phyloP scores from a whole-genome alignment of 2,329 filamentous ascomycete species.

The Cladosporium velox region DNA sequence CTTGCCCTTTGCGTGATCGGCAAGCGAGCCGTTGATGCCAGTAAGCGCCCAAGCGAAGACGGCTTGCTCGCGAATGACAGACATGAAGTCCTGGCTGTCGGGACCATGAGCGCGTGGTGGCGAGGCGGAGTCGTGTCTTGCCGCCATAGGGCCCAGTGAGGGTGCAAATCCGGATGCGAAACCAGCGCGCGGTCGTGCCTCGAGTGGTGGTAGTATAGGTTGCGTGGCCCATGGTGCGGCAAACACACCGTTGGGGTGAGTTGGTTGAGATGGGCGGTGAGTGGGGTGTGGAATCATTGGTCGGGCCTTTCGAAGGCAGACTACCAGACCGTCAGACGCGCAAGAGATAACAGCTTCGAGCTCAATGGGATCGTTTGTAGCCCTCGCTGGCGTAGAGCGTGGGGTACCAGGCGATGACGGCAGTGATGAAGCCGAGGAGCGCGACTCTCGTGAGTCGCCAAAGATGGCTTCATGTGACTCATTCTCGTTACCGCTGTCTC shows the following conservation, averaged over 20 bases:
- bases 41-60: slow-evolving; percentile 85
- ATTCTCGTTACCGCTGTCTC: slow-evolving; percentile 45
- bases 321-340: slow-evolving; percentile 83
- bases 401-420: slow-evolving; percentile 33
- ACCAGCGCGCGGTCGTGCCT: slow-evolving; percentile 35
- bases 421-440: slow-evolving; percentile 40
- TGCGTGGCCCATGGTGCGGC: slow-evolving; percentile 77
- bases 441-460: slow-evolving; percentile 41
- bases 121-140: slow-evolving; percentile 24
- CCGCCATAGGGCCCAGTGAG: slow-evolving; percentile 37
- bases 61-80: slow-evolving; percentile 77
- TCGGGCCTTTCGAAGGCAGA: slow-evolving; percentile 73
- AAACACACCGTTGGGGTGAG: slow-evolving; percentile 66
- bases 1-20: slow-evolving; percentile 62
- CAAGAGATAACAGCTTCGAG: slow-evolving; percentile 90
- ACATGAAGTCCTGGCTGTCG: slow-evolving; percentile 66
- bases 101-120: slow-evolving; percentile 51
- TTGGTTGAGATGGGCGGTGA: slow-evolving; percentile 46
- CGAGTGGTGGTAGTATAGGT: slow-evolving; percentile 55
- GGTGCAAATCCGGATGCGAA: slow-evolving; percentile 40
- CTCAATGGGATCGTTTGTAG: slow-evolving; percentile 57
- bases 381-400: slow-evolving; percentile 26
- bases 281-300: slow-evolving; percentile 65
- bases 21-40: slow-evolving; percentile 76
- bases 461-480: slow-evolving; percentile 49